phyloP scores from a whole-genome alignment of 2,329 filamentous ascomycete genomes.

The Exophiala bonariae region DNA sequence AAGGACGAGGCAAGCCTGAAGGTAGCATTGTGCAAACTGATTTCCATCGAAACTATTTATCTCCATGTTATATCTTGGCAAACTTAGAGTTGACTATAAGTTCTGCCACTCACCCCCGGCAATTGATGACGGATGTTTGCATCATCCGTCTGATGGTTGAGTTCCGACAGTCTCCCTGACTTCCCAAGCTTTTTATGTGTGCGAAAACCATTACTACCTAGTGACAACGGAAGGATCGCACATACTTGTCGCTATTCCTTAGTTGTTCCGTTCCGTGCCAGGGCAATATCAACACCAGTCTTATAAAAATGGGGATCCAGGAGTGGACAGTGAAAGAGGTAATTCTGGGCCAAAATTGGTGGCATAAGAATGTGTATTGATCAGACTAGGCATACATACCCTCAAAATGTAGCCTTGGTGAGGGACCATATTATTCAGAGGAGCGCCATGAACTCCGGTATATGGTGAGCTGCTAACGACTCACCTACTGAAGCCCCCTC shows the following conservation, averaged over 20 bases:
- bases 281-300: too few species aligned
- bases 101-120: too few species aligned
- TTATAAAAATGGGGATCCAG: conserved; percentile 31
- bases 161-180: conserved; percentile 1
- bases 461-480: conserved; percentile 26
- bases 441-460: conserved; percentile 43
- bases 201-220: too few species aligned
- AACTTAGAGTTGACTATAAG: too few species aligned
- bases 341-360: conserved; percentile 4
- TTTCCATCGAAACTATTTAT: too few species aligned
- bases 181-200: too few species aligned
- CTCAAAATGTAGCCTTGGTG: conserved; percentile 37
- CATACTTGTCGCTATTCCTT: too few species aligned
- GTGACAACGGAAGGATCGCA: too few species aligned
- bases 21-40: too few species aligned
- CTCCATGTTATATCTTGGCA: too few species aligned
- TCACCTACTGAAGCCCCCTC: conserved; percentile 39
- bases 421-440: conserved; percentile 42
- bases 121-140: too few species aligned
- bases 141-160: background rate
- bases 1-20: background rate
- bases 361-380: background rate
- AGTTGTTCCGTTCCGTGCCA: too few species aligned
- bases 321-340: conserved; percentile 51
- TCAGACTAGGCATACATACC: conserved; percentile 32